Conservation (phyloP, 2,329 filamentous ascomycete species). For the Exophiala lecanii-corni region DNA sequence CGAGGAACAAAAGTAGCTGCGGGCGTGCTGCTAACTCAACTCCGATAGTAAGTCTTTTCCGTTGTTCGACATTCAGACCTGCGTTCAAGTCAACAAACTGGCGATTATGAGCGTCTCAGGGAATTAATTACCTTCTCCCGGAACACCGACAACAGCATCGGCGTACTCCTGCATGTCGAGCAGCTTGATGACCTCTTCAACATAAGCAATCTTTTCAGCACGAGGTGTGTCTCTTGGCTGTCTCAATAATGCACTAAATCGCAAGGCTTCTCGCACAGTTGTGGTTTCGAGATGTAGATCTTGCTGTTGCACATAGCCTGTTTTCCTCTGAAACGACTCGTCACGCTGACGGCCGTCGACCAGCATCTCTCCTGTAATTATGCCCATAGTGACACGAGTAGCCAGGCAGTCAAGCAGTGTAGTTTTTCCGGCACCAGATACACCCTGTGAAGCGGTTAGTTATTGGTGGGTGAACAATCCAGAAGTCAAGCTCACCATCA, state of each 20-base stretch:
- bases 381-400: constrained; percentile 79
- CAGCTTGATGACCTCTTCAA: constrained; percentile 86
- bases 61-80: constrained; percentile 57
- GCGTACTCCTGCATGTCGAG: constrained; percentile 87
- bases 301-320: constrained; percentile 87
- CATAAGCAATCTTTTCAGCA: constrained; percentile 78
- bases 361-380: constrained; percentile 79
- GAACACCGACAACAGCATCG: constrained; percentile 83
- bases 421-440: constrained; percentile 86
- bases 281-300: constrained; percentile 80
- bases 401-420: constrained; percentile 83
- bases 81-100: background rate
- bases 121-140: constrained; percentile 69
- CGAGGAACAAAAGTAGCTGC: constrained; percentile 77
- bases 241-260: constrained; percentile 78
- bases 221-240: constrained; percentile 68
- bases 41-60: constrained; percentile 80
- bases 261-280: constrained; percentile 81
- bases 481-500: constrained; percentile 72
- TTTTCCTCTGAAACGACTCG: constrained; percentile 81
- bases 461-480: too few species aligned
- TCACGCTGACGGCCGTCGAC: constrained; percentile 71
- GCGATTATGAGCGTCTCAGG: too few species aligned
- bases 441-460: constrained; percentile 42
- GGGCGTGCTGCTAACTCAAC: constrained; percentile 92